Evolutionary conservation across 106 monocot genomes (phyloP).

Genomic region (Hemerocallis citrina): DNA sequence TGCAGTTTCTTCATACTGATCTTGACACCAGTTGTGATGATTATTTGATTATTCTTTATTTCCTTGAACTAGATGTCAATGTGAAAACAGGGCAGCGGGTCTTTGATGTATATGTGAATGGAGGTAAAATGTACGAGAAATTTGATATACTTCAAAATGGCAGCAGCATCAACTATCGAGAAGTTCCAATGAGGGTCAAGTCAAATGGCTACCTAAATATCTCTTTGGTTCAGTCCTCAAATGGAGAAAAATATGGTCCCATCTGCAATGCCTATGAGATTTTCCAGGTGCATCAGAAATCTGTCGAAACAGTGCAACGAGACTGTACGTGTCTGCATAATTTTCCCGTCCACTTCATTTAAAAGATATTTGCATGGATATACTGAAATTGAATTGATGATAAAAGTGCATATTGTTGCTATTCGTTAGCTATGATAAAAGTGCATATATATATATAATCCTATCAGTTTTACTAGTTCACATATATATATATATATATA

Average conservation of each 20-base stretch:
- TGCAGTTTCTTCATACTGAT: constrained; percentile 13
- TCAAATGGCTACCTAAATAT: constrained; percentile 25
- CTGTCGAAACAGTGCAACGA: constrained; percentile 15
- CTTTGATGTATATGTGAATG: constrained; percentile 29
- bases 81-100: constrained; percentile 19
- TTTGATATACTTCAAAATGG: constrained; percentile 25
- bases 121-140: constrained; percentile 12
- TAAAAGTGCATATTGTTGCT: no score
- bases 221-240: constrained; percentile 15
- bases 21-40: constrained; percentile 9
- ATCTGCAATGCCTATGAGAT: constrained; percentile 40
- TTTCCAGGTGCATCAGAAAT: constrained; percentile 23
- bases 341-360: no score
- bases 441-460: no score
- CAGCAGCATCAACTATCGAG: constrained; percentile 11
- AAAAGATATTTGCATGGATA: no score
- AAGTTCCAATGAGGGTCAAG: constrained; percentile 6
- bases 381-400: no score
- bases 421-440: no score
- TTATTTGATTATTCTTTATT: constrained; percentile 21
- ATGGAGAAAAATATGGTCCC: constrained; percentile 18
- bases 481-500: no score
- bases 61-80: constrained; percentile 20
- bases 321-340: constrained; percentile 15
- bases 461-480: no score